Base-by-base conservation (phyloP, 305 asterid species). In the Andrographis paniculata region DNA sequence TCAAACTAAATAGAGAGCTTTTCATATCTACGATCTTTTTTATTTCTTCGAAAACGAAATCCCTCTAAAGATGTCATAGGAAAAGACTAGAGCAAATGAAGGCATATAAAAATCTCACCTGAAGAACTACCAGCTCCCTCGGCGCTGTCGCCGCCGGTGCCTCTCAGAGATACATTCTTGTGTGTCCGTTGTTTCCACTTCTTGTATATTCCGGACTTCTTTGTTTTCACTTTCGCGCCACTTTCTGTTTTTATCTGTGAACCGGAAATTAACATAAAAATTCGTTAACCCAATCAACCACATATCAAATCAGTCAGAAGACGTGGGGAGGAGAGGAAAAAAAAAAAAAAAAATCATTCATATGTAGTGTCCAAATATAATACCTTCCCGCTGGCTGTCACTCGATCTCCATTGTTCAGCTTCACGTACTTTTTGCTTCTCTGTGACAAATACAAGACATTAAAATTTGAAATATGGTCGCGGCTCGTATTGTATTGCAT, bases 331-430 rank as follows among this genome's bases (percentile, higher is more conserved):
- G n/a, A n/a, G n/a, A n/a, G n/a, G n/a, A n/a, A n/a, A n/a, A n/a
- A n/a, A n/a, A n/a, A n/a, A n/a, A n/a, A n/a, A n/a, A n/a, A n/a
- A n/a, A n/a, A n/a, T n/a, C n/a, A n/a, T n/a, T n/a, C n/a, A n/a
- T n/a, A 7, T 13, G n/a, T n/a, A 48, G 14, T 8, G 3, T 38
- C 30, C 20, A 36, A 63, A 64, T 36, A 68, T 46, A 22, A 31
- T 77, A 89, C 95, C 98, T 85, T 89, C 61, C 98, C 98, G 58
- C 79, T 85, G 48, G 98, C 94, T 20, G 87, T 85, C 58, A 89
- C 94, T 5, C 94, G 94, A 7, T 89, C 95, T 52, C 98, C 98
- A 49, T 64, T 85, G 69, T 85, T 89, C 56, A 89, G 79, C 77
- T 89, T 89, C 76, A 89, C 28, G 31, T 89, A 89, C 60, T 89